Evolutionary conservation across 441 rosid genomes (phyloP).

Genomic region (Populus hybrid): DNA sequence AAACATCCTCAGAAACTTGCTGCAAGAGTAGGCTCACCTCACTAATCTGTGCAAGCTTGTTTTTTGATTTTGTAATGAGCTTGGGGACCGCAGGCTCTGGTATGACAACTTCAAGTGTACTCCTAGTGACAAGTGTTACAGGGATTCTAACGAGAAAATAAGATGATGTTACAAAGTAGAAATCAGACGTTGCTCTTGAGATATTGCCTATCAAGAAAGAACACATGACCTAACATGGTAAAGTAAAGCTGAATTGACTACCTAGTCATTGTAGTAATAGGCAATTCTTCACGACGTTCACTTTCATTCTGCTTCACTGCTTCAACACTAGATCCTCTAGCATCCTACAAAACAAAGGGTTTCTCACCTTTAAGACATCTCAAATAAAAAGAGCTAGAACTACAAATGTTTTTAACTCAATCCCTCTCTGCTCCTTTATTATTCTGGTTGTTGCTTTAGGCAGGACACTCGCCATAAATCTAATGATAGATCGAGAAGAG

Average conservation of each 20-base stretch:
- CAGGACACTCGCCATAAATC: neutral
- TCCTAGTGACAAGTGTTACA: slow-evolving; percentile 88
- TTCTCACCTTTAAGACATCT: neutral
- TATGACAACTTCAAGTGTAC: slow-evolving; percentile 84
- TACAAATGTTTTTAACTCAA: neutral
- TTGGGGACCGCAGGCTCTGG: slow-evolving; percentile 83
- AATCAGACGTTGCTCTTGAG: neutral
- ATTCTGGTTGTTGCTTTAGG: neutral
- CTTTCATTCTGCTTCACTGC: slow-evolving; percentile 49
- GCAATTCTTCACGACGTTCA: slow-evolving; percentile 65
- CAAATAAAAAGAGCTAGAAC: neutral
- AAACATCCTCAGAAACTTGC: neutral
- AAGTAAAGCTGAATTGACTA: slow-evolving; percentile 14
- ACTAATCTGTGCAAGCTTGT: slow-evolving; percentile 85
- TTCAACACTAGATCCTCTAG: slow-evolving; percentile 40
- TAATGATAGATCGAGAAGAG: neutral
- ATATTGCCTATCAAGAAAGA: neutral
- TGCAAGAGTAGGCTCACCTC: slow-evolving; percentile 49
- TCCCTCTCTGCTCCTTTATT: neutral
- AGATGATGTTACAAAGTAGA: neutral
- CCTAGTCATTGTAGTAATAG: slow-evolving; percentile 52
- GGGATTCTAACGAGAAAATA: slow-evolving; percentile 41
- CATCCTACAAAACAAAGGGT: slow-evolving; percentile 48
- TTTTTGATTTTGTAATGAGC: slow-evolving; percentile 82
- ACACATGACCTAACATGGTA: neutral